Base-by-base conservation (phyloP, 2,329 filamentous ascomycete species). In the Sarocladium strictum region DNA sequence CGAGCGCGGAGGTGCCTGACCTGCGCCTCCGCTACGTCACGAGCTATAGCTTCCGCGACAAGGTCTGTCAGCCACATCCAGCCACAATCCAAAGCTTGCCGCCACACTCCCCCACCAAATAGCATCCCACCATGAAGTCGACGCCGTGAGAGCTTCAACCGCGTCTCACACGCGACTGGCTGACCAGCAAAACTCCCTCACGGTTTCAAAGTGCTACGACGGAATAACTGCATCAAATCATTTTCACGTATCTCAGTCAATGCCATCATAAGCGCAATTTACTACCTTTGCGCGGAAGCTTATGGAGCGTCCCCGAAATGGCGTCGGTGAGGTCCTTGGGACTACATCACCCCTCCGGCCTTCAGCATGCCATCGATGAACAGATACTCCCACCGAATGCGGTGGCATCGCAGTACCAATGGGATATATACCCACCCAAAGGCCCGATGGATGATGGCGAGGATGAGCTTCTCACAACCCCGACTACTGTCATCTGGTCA, bases 271-370 rank as follows among this genome's bases (percentile, higher is more conserved):
- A 10, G 14, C 4, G 38, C 6, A 3, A 21, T 21, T 7, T 23
- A 12, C 7, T 21, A n/a, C 12, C 21, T n/a, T 23, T 15, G 7
- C 15, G 3, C 3, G 24, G 43, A 29, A 54, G 62, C 65, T 56
- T 64, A 71, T 72, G 69, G 68, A 65, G 63, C 61, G 58, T 59
- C 55, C 54, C 52, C 62, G 64, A 61, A 53, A 99, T 99, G 95
- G 93, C 93, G 62, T 85, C 88, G 67, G 84, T 97, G 72, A 89
- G 84, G 70, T 97, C 93, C 60, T 81, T 97, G 65, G 94, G 94
- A 69, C 79, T 96, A 66, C 93, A 97, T 76, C 85, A 88, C 73
- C 92, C 95, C 57, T 83, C 88, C 58, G 91, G 87, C 60, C 78
- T 97, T 59, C 84, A 83, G 58, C 90, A 94, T 75, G 85, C 96